A percentile compares a stretch with the other conserved stretches of the same genome.
Evolutionary conservation across 441 rosid species (phyloP).

Genomic region (Geranium incanum): DNA sequence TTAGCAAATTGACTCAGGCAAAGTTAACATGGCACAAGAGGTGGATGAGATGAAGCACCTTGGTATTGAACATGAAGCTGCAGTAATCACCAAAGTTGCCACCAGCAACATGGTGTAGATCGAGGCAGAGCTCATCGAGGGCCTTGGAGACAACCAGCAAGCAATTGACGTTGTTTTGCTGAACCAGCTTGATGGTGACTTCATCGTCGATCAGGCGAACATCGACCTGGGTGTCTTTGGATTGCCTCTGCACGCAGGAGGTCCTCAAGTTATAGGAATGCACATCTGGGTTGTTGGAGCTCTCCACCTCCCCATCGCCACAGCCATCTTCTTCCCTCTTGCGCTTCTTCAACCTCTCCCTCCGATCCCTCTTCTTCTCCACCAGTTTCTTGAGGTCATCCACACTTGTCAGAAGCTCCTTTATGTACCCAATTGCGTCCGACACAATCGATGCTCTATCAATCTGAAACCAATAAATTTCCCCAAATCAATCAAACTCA

Average conservation of each 20-base stretch:
- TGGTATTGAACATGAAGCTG: slow-evolving; percentile 75
- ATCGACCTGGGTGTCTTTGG: slow-evolving; percentile 23
- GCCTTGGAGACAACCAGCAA: slow-evolving; percentile 65
- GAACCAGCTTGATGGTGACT: slow-evolving; percentile 28
- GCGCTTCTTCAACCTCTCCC: slow-evolving; percentile 48
- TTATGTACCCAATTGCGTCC: slow-evolving; percentile 73
- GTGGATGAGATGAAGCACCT: slow-evolving; percentile 35
- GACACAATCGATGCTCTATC: slow-evolving; percentile 78
- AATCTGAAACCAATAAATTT: slow-evolving; percentile 26
- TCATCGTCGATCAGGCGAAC: slow-evolving; percentile 25
- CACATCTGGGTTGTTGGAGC: slow-evolving; percentile 16
- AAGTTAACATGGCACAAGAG: no score
- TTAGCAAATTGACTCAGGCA: no score
- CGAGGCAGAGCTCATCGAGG: slow-evolving; percentile 61
- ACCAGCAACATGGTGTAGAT: slow-evolving; percentile 83
- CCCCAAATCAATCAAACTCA: not conserved
- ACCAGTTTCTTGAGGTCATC: slow-evolving; percentile 65
- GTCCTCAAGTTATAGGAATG: slow-evolving; percentile 36
- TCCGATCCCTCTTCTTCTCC: slow-evolving; percentile 62
- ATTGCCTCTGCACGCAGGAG: slow-evolving; percentile 27
- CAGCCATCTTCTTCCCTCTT: slow-evolving; percentile 29
- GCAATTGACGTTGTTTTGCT: slow-evolving; percentile 71
- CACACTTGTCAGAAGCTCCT: slow-evolving; percentile 61
- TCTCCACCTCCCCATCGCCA: slow-evolving; percentile 33
- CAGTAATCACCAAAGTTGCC: slow-evolving; percentile 79